These are phyloP conservation scores for Picochlorum sp. DNA, from an alignment of 139 green algal species.

Conservation along the genomic window DNA sequence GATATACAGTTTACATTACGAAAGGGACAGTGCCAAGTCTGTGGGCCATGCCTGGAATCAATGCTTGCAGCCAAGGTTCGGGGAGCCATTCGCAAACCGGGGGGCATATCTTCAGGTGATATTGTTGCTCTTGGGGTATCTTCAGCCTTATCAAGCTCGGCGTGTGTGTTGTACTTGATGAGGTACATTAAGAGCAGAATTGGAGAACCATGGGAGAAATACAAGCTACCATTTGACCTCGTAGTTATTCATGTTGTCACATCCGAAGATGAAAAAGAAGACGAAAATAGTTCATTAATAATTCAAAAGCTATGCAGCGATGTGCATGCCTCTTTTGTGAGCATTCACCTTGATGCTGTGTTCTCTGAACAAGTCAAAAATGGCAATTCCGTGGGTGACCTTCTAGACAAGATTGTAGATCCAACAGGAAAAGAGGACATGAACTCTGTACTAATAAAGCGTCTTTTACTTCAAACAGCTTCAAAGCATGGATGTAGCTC, in stretches of 20 bases:
- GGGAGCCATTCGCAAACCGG: background rate
- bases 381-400: background rate
- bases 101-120: slow-evolving; percentile 14
- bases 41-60: no score
- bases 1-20: no score
- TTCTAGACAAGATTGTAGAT: slow-evolving; percentile 35
- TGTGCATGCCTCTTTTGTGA: slow-evolving; percentile 7
- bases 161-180: slow-evolving; percentile 31
- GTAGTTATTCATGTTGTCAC: background rate
- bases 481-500: slow-evolving; percentile 28
- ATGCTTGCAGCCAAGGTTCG: no score
- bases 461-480: slow-evolving; percentile 33
- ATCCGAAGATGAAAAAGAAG: background rate
- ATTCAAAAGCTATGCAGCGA: background rate
- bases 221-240: background rate
- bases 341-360: slow-evolving; percentile 12
- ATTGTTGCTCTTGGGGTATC: slow-evolving; percentile 42
- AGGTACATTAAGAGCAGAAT: background rate
- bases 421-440: slow-evolving; percentile 56
- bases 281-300: background rate
- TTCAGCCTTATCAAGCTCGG: slow-evolving; percentile 27
- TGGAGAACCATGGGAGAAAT: background rate
- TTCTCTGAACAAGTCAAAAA: background rate
- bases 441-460: slow-evolving; percentile 31
- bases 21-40: no score